Percentiles rank a stretch among this genome's conserved stretches.
Conservation (phyloP, 306 rosid species). For the Castanea sativa region DNA sequence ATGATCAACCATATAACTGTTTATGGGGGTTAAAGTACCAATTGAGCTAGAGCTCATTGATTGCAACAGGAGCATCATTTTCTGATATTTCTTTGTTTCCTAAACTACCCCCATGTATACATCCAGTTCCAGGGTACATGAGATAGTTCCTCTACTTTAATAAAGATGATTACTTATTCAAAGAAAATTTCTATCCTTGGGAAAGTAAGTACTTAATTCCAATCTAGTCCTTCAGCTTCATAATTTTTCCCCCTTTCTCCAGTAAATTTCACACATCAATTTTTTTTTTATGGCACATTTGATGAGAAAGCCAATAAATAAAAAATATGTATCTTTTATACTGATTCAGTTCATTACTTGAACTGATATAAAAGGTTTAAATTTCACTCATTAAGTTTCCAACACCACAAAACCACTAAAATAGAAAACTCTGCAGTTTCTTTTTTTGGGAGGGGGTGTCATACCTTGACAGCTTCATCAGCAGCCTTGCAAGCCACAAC, state of each 20-base stretch:
- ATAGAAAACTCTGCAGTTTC: background rate
- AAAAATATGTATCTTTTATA: background rate
- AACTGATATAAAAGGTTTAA: background rate
- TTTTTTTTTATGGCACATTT: background rate
- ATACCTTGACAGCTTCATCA: slow-evolving; percentile 90
- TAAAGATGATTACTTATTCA: too few relatives aligned
- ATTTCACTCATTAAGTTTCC: background rate
- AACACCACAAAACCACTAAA: background rate
- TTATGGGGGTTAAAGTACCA: background rate
- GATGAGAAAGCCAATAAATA: background rate
- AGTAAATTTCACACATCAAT: too few relatives aligned
- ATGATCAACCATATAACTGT: background rate
- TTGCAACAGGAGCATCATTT: background rate
- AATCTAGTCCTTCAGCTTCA: background rate
- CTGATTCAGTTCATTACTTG: background rate
- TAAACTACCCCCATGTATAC: too few relatives aligned
- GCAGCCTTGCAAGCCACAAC: slow-evolving; percentile 98
- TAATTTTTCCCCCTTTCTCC: too few relatives aligned
- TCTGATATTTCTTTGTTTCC: background rate
- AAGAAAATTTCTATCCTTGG: background rate
- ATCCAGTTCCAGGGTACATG: too few relatives aligned
- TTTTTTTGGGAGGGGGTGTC: background rate
- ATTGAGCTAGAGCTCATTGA: background rate
- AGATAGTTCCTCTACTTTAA: too few relatives aligned
- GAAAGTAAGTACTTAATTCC: background rate